These are phyloP conservation scores for Ensete glaucum DNA, from an alignment of 176 grass and related monocot species.

Conservation along the genomic window DNA sequence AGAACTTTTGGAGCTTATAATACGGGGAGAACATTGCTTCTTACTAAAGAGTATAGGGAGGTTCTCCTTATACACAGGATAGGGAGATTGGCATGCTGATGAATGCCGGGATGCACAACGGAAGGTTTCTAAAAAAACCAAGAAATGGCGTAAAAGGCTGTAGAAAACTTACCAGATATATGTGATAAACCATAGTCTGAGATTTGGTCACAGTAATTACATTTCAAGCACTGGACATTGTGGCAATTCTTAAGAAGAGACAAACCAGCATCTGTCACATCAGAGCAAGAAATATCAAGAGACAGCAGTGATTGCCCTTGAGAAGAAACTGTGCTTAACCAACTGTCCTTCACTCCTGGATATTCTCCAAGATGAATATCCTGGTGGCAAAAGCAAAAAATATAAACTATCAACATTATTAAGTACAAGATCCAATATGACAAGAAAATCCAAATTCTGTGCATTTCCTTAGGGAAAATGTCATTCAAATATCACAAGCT, in stretches of 20 bases:
- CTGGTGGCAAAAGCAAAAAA: slow-evolving; percentile 26
- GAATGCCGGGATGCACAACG: too few species aligned
- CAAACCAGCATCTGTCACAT: slow-evolving; percentile 81
- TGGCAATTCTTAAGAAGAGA: slow-evolving; percentile 61
- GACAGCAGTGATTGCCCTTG: slow-evolving; percentile 86
- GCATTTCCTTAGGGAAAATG: too few species aligned
- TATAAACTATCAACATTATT: neutral
- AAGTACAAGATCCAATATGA: neutral
- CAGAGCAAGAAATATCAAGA: slow-evolving; percentile 84
- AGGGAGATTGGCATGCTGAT: too few species aligned
- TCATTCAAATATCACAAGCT: neutral
- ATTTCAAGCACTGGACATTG: slow-evolving; percentile 66
- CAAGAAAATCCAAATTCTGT: neutral
- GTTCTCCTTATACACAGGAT: too few species aligned
- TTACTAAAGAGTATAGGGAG: too few species aligned
- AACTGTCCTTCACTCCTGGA: slow-evolving; percentile 82
- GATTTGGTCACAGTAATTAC: slow-evolving; percentile 81
- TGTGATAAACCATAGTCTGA: slow-evolving; percentile 65
- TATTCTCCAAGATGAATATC: slow-evolving; percentile 89
- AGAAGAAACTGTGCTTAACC: slow-evolving; percentile 72
- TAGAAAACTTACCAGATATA: slow-evolving; percentile 45
- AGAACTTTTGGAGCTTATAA: too few species aligned
- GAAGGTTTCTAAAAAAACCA: neutral
- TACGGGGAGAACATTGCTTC: too few species aligned
- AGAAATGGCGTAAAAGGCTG: neutral